Percentiles rank a stretch among this genome's conserved stretches.
Conservation (phyloP, 2,329 filamentous ascomycete genomes). For the Talaromyces sp. region DNA sequence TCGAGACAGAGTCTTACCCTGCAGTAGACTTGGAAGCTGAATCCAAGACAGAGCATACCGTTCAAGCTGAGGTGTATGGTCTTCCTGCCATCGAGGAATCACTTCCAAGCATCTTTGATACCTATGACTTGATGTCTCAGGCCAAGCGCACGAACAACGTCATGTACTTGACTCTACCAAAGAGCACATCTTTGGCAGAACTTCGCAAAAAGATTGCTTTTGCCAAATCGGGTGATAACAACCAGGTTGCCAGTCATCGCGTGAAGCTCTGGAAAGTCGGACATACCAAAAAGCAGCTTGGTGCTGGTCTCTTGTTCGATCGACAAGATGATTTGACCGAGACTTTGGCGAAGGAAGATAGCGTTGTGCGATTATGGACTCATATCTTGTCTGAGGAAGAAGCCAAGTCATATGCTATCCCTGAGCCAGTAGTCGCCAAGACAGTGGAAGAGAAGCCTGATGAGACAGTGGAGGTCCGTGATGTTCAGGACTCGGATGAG, state of each 20-base stretch:
- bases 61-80: conserved; percentile 42
- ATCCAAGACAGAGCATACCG: conserved; percentile 17
- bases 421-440: conserved; percentile 28
- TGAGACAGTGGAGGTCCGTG: conserved; percentile 29
- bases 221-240: conserved; percentile 28
- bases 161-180: conserved; percentile 36
- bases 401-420: conserved; percentile 35
- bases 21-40: conserved; percentile 17
- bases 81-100: conserved; percentile 31
- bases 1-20: conserved; percentile 29
- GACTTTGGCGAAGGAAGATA: conserved; percentile 28
- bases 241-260: conserved; percentile 29
- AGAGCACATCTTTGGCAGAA: conserved; percentile 33
- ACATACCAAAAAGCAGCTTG: conserved; percentile 31
- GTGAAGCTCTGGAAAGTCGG: conserved; percentile 43
- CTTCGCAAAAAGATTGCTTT: conserved; percentile 37
- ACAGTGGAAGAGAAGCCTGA: conserved; percentile 31
- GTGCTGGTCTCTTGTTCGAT: conserved; percentile 34
- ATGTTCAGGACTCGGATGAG: conserved; percentile 25
- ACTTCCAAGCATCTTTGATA: conserved; percentile 40
- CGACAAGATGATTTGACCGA: conserved; percentile 33
- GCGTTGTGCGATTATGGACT: conserved; percentile 38
- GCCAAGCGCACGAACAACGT: conserved; percentile 34
- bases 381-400: conserved; percentile 36
- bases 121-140: conserved; percentile 43